These are phyloP conservation scores for Mortierella hygrophila DNA, from an alignment of 192 early-diverging fungal species.

Conservation along the genomic window DNA sequence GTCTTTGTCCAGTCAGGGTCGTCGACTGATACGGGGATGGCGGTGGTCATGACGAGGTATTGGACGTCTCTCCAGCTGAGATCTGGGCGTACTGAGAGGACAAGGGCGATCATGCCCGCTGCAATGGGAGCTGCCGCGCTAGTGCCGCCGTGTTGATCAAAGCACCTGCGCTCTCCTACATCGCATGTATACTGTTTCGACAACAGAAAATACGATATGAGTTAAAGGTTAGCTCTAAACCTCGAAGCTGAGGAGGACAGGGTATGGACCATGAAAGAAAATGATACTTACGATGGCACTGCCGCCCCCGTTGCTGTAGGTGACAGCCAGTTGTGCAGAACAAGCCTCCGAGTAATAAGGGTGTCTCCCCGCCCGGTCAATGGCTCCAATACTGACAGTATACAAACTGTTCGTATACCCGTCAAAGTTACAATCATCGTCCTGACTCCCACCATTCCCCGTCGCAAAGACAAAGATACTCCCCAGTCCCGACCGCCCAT, in stretches of 20 bases:
- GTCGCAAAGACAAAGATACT: conserved; percentile 94
- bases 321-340: conserved; percentile 89
- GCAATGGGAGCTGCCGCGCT: conserved; percentile 96
- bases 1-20: conserved; percentile 83
- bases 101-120: conserved; percentile 91
- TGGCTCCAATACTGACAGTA: conserved; percentile 92
- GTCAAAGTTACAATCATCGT: conserved; percentile 97
- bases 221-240: not conserved
- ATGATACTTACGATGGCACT: conserved; percentile 77
- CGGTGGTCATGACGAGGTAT: conserved; percentile 84
- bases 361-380: conserved; percentile 80
- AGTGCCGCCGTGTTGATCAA: conserved; percentile 89
- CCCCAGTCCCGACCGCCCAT: conserved; percentile 87
- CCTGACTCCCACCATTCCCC: conserved; percentile 84
- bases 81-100: conserved; percentile 88
- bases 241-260: not conserved
- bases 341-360: conserved; percentile 92
- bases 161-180: conserved; percentile 80
- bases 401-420: conserved; percentile 97
- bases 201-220: not conserved
- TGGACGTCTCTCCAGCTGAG: conserved; percentile 96
- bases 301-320: conserved; percentile 86
- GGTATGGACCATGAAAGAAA: not conserved
- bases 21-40: conserved; percentile 74
- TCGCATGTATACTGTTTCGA: conserved; percentile 86